These are phyloP conservation scores for Blastocystis sp. DNA, from an alignment of 352 stramenopile genomes.

Conservation along the genomic window DNA sequence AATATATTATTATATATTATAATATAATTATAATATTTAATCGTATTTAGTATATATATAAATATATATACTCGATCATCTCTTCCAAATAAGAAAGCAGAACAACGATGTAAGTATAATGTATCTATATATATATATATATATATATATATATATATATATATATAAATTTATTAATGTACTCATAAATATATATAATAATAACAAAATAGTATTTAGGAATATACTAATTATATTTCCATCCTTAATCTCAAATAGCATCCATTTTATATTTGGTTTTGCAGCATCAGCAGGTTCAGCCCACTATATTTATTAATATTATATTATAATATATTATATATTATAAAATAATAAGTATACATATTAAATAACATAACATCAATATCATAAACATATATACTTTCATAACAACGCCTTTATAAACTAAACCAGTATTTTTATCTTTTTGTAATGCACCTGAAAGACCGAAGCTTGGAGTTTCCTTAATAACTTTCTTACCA, in stretches of 20 bases:
- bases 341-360: too few relatives aligned
- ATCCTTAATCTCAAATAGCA: conserved; percentile 64
- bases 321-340: too few relatives aligned
- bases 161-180: too few relatives aligned
- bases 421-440: conserved; percentile 28
- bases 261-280: conserved; percentile 53
- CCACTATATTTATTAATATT: too few relatives aligned
- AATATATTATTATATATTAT: too few relatives aligned
- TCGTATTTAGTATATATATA: too few relatives aligned
- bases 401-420: conserved; percentile 35
- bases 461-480: conserved; percentile 11
- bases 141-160: too few relatives aligned
- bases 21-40: too few relatives aligned
- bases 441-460: conserved; percentile 26
- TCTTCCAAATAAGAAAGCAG: conserved; percentile 58
- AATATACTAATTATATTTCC: conserved; percentile 52
- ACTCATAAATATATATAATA: too few relatives aligned
- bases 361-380: too few relatives aligned
- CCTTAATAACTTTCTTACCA: conserved; percentile 17
- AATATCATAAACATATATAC: conserved; percentile 42
- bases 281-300: conserved; percentile 59
- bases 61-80: conserved; percentile 64
- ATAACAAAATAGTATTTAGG: too few relatives aligned
- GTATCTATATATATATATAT: conserved; percentile 46
- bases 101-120: conserved; percentile 64